phyloP scores from a whole-genome alignment of 73 alveolate species.

The Paraurostyla sp. region DNA sequence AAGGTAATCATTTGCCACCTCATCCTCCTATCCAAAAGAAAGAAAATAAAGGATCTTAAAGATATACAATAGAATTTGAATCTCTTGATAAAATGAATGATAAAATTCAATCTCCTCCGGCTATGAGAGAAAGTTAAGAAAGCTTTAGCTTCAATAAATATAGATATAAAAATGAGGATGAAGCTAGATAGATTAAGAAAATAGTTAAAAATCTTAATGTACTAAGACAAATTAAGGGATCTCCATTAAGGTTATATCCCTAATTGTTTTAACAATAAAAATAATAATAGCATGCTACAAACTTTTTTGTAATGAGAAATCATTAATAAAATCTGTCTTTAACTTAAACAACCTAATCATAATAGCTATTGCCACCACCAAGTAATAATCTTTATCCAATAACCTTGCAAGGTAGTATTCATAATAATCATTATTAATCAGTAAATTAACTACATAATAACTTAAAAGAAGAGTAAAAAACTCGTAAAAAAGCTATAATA shows the following conservation, averaged over 20 bases:
- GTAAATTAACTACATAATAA: too few relatives aligned
- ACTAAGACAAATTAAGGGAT: slow-evolving; percentile 21
- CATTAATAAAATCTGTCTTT: too few relatives aligned
- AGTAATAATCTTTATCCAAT: too few relatives aligned
- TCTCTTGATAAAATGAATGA: not conserved
- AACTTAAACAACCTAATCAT: too few relatives aligned
- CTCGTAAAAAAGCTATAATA: too few relatives aligned
- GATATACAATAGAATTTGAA: too few relatives aligned
- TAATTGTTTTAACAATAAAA: not conserved
- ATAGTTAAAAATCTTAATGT: slow-evolving; percentile 11
- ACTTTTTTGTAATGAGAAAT: not conserved
- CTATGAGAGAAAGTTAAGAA: not conserved
- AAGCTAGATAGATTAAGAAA: not conserved
- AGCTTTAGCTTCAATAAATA: not conserved
- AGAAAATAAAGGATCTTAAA: too few relatives aligned
- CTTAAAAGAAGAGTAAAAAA: too few relatives aligned
- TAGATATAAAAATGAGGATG: slow-evolving; percentile 22
- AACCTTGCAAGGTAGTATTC: too few relatives aligned
- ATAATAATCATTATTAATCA: too few relatives aligned
- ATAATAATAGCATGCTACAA: not conserved
- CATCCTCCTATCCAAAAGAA: not conserved
- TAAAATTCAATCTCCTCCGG: not conserved
- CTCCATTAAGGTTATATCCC: slow-evolving; percentile 36
- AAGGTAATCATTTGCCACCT: not conserved
- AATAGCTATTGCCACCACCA: too few relatives aligned